Evolutionary conservation across 1,284 basidiomycete species (phyloP).

Genomic region (Tylopilus microsporus): DNA sequence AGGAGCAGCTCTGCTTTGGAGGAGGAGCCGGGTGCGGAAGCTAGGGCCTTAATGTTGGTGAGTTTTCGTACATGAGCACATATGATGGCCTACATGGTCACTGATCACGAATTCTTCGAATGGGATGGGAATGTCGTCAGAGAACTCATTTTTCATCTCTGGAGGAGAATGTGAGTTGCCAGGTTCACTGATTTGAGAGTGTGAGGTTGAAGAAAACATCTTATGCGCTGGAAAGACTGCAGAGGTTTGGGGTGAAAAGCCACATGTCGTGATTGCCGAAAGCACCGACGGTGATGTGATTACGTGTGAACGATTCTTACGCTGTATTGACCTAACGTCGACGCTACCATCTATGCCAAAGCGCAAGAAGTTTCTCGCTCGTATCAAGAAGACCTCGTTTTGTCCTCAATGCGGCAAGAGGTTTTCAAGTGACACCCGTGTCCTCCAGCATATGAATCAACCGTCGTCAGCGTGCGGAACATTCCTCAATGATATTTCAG

Average conservation of each 20-base stretch:
- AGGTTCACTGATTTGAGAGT: no score
- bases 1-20: background rate
- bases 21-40: background rate
- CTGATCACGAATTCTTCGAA: background rate
- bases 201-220: no score
- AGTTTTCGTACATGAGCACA: background rate
- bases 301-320: background rate
- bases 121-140: no score
- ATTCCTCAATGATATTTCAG: background rate
- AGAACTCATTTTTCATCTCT: no score
- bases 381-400: background rate
- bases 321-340: no score
- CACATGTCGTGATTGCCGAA: no score
- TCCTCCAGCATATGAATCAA: slow-evolving; percentile 8
- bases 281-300: background rate
- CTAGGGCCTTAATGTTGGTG: background rate
- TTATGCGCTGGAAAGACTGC: no score
- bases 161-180: no score
- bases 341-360: background rate
- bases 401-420: slow-evolving; percentile 1
- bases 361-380: background rate
- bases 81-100: background rate
- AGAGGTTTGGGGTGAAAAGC: no score
- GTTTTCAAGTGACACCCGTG: background rate
- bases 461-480: background rate